Evolutionary conservation across 2,329 filamentous ascomycete species (phyloP), one percentile per base, ranked within the genome.

Genomic region (Mariannaea elegans): DNA sequence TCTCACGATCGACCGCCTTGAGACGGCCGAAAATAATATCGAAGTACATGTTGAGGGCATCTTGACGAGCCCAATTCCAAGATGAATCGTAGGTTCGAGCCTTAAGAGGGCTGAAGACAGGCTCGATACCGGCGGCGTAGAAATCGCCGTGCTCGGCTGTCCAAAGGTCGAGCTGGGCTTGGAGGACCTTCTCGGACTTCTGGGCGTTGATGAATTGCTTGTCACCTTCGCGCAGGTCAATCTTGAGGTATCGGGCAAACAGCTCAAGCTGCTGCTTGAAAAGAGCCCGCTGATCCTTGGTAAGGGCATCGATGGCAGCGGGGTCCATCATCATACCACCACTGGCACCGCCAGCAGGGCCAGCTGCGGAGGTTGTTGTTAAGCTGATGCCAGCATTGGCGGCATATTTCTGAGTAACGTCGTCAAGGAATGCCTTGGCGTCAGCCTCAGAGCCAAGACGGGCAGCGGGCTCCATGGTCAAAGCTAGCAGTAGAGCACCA

Each of bases 271-370:
- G 95, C 76, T 99, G 94, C 85, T 98, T 98, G 88, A 98, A 98
- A 1, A 99, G 84, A 23, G 93, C 91, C 65, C 91, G 89, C 79
- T 99, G 95, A 73, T 98, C 95, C 78, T 98, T 98, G 72, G 95
- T 99, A 53, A 99, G 84, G 13, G 95, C 95, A 76, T 99, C 95
- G 65, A 99, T 90, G 52, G 95, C 95, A 36, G 94, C 95, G 8
- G 95, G 95, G 72, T 99, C 95, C 94, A 99, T 98, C 92, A 99
- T 97, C 95, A 99, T 98, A 74, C 94, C 94, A 66, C 87, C 91
- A 55, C 84, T 86, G 57, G 83, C 87, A 61, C 87, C 90, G 62
- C 85, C 90, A 54, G 88, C 90, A 62, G 86, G 86, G 65, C 92
- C 93, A 61, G 89, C 90, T 50, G 90, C 87, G 23, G 92, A 85